Evolutionary conservation across 2,329 filamentous ascomycete genomes (phyloP).

Genomic region (Aspergillus nomiae): DNA sequence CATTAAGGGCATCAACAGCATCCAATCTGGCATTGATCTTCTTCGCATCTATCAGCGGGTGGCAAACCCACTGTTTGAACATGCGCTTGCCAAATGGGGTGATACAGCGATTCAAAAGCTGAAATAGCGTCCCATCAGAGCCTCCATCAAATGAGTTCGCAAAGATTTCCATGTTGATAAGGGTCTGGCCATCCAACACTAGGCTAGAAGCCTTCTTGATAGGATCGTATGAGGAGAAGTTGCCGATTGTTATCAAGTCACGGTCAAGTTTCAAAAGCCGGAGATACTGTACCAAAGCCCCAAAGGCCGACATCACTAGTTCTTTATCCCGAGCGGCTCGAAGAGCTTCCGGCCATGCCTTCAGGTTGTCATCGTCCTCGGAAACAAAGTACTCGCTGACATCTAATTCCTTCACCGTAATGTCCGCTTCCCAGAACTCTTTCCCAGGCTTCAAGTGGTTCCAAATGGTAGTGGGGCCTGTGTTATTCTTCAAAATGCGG

Average conservation of each 20-base stretch:
- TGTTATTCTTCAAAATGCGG: conserved; percentile 95
- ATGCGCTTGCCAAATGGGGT: conserved; percentile 96
- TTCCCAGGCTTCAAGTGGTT: conserved; percentile 83
- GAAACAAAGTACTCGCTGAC: conserved; percentile 75
- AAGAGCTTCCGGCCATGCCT: conserved; percentile 77
- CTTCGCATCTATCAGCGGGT: conserved; percentile 81
- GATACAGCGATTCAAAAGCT: conserved; percentile 87
- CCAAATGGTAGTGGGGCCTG: conserved; percentile 89
- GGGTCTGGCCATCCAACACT: conserved; percentile 89
- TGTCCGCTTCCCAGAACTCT: conserved; percentile 90
- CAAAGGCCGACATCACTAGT: conserved; percentile 84
- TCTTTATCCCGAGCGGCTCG: conserved; percentile 75
- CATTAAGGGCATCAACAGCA: conserved; percentile 89
- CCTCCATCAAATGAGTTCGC: conserved; percentile 89
- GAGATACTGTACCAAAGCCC: conserved; percentile 85
- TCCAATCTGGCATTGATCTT: conserved; percentile 94
- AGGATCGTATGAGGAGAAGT: conserved; percentile 88
- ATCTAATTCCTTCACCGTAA: conserved; percentile 77
- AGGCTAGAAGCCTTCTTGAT: conserved; percentile 88
- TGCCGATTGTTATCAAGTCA: conserved; percentile 82
- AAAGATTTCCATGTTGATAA: conserved; percentile 98
- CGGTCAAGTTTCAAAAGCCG: conserved; percentile 84
- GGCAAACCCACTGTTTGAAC: conserved; percentile 96
- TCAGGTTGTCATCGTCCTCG: conserved; percentile 57
- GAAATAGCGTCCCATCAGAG: conserved; percentile 82